phyloP scores from a whole-genome alignment of 148 eudicot genomes.

The Fallopia convolvulus region DNA sequence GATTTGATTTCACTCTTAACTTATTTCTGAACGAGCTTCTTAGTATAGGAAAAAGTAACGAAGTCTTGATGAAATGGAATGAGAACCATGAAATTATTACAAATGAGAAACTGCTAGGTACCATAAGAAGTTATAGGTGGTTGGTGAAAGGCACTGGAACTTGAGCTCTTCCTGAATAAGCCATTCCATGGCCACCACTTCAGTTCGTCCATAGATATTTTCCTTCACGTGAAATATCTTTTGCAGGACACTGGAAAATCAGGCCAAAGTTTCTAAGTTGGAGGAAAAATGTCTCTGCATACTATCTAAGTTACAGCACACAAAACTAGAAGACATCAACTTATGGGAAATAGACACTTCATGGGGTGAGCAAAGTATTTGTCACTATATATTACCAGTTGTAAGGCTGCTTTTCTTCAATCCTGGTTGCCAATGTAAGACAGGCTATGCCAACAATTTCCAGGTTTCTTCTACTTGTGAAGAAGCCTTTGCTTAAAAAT shows the following conservation, averaged over 20 bases:
- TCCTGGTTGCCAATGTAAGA: constrained; percentile 81
- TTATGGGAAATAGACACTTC: no score
- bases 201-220: constrained; percentile 54
- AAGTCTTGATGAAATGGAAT: neutral
- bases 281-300: neutral
- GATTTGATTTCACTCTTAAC: neutral
- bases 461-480: constrained; percentile 51
- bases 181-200: constrained; percentile 99
- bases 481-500: constrained; percentile 78
- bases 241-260: constrained; percentile 48
- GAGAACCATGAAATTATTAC: neutral
- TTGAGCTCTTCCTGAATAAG: constrained; percentile 80
- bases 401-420: constrained; percentile 91
- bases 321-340: neutral
- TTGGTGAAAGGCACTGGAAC: constrained; percentile 74
- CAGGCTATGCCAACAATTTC: constrained; percentile 90
- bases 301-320: neutral
- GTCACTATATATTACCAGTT: constrained; percentile 40
- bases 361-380: neutral
- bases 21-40: neutral
- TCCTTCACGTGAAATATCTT: constrained; percentile 47
- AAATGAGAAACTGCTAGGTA: constrained; percentile 12
- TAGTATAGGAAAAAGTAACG: neutral
- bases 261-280: neutral
- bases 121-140: constrained; percentile 87